Percentiles rank a stretch among this genome's conserved stretches.
These are phyloP conservation scores for Cornus suecica DNA, from an alignment of 148 eudicot species.

Conservation along the genomic window DNA sequence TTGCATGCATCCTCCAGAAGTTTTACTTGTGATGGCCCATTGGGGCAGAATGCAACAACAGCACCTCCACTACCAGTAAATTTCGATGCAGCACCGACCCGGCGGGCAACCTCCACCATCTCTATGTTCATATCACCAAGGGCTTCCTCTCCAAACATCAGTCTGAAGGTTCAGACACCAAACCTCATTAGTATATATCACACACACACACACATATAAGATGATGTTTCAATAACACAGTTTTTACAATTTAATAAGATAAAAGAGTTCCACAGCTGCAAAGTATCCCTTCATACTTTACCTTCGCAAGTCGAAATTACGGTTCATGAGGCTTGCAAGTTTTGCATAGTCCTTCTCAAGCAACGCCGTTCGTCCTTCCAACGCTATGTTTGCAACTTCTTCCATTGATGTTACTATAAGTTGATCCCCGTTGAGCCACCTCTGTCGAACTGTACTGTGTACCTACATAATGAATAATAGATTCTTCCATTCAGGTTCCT, in stretches of 20 bases:
- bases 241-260: not conserved
- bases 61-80: conserved; percentile 98
- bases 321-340: conserved; percentile 77
- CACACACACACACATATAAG: not conserved
- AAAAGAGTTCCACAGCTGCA: no score
- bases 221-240: not conserved
- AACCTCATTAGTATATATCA: not conserved
- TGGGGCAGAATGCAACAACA: conserved; percentile 76
- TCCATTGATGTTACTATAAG: conserved; percentile 63
- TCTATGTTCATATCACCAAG: conserved; percentile 73
- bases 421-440: conserved; percentile 85
- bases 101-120: conserved; percentile 82
- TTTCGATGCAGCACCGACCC: conserved; percentile 88
- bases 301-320: conserved; percentile 79
- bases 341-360: conserved; percentile 54
- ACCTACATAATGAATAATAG: conserved; percentile 38
- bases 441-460: conserved; percentile 78
- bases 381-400: conserved; percentile 68
- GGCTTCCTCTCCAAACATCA: conserved; percentile 87
- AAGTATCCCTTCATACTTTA: conserved; percentile 12
- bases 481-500: no score
- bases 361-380: conserved; percentile 68
- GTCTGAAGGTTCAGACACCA: conserved; percentile 28
- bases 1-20: conserved; percentile 61
- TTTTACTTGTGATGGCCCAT: conserved; percentile 58